Percentiles rank a stretch among this genome's conserved stretches.
phyloP scores from a whole-genome alignment of 129 eudicot genomes.

The Deinandra increscens region DNA sequence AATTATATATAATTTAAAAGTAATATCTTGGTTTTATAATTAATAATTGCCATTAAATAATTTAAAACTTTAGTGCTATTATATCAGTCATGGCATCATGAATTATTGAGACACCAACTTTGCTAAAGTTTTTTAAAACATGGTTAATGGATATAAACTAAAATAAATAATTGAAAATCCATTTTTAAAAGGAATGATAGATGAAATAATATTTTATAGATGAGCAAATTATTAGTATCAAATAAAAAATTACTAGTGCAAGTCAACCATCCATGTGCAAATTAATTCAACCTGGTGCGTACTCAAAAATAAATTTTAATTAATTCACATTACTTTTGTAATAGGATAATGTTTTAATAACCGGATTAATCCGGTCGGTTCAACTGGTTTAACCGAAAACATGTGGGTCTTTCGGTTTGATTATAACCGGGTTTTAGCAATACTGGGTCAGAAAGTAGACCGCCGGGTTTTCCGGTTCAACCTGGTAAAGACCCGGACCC shows the following conservation, averaged over 20 bases:
- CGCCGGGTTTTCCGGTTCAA: no score
- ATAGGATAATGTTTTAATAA: no score
- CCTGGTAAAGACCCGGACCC: no score
- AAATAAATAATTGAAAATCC: neutral
- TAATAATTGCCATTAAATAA: constrained; percentile 10
- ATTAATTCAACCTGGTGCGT: constrained; percentile 18
- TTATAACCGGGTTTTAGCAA: no score
- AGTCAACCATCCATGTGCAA: constrained; percentile 36
- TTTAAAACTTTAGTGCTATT: constrained; percentile 13
- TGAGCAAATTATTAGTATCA: neutral
- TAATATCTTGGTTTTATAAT: neutral
- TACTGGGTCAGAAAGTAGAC: no score
- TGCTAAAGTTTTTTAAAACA: neutral
- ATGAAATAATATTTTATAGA: neutral
- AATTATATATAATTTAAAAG: neutral
- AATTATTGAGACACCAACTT: constrained; percentile 30
- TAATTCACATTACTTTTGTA: neutral
- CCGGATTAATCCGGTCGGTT: no score
- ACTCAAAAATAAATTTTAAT: constrained; percentile 4
- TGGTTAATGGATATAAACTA: neutral
- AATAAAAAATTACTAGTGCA: constrained; percentile 8
- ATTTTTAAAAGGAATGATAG: neutral
- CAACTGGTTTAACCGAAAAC: no score
- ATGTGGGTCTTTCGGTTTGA: no score
- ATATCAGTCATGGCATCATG: constrained; percentile 21